These are phyloP conservation scores for Pseudodiploospora longispora DNA, from an alignment of 2,329 filamentous ascomycete genomes.

Conservation along the genomic window DNA sequence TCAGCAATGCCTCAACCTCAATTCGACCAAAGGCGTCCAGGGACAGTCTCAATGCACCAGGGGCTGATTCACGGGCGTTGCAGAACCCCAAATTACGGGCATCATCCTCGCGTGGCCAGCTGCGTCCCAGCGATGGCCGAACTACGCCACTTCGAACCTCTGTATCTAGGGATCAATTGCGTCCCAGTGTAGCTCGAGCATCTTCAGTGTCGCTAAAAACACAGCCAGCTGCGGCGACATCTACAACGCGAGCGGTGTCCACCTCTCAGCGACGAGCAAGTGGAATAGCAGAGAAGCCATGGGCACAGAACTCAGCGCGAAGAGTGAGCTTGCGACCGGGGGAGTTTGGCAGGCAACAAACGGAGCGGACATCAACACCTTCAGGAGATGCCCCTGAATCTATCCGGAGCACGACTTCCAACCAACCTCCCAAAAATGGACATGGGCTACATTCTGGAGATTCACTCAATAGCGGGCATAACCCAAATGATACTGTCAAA, in stretches of 20 bases:
- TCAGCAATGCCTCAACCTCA: constrained; percentile 9
- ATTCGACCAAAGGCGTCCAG: constrained; percentile 22
- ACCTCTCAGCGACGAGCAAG: constrained; percentile 7
- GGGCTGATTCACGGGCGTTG: constrained; percentile 19
- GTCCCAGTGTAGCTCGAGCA: constrained; percentile 7
- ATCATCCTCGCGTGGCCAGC: constrained; percentile 31
- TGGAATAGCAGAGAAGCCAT: constrained; percentile 8
- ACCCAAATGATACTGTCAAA: constrained; percentile 12
- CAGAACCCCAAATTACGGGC: constrained; percentile 33
- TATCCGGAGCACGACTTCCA: background rate
- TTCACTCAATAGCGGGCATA: no score
- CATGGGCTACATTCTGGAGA: no score
- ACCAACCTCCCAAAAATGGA: constrained; percentile 14
- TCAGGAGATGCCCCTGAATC: constrained; percentile 17
- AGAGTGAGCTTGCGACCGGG: background rate
- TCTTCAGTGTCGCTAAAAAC: constrained; percentile 6
- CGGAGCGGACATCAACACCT: background rate
- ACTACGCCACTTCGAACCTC: constrained; percentile 10
- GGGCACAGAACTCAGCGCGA: constrained; percentile 4
- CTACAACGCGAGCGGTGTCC: constrained; percentile 6
- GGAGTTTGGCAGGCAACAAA: background rate
- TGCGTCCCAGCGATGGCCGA: constrained; percentile 18
- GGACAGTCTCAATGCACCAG: constrained; percentile 16
- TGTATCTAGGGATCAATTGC: constrained; percentile 14
- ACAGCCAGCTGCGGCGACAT: constrained; percentile 11